Evolutionary conservation across 2,329 filamentous ascomycete genomes (phyloP).

Genomic region (Neopestalotiopsis clavispora): DNA sequence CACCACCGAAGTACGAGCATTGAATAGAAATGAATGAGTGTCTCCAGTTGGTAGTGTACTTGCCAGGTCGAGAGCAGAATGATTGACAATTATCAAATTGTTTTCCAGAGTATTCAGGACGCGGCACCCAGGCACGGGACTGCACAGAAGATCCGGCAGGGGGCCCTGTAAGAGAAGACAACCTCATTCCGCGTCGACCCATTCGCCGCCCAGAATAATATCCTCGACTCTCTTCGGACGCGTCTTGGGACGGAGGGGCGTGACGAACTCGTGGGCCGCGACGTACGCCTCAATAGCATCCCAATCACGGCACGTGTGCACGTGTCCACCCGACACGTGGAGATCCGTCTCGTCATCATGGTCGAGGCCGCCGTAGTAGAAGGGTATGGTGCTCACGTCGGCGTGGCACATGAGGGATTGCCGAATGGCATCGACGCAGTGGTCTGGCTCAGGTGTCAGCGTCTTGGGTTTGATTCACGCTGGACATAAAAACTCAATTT

Average conservation of each 20-base stretch:
- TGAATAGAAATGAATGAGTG: no score
- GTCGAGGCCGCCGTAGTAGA: neutral
- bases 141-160: neutral
- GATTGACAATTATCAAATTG: no score
- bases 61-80: no score
- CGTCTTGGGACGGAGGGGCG: neutral
- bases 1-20: no score
- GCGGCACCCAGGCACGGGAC: no score
- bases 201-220: neutral
- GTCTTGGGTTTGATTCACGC: neutral
- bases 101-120: no score
- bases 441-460: neutral
- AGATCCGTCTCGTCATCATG: neutral
- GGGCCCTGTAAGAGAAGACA: neutral
- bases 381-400: slow-evolving; percentile 5
- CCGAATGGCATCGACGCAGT: neutral
- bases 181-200: neutral
- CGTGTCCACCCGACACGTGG: neutral
- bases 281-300: neutral
- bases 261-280: neutral
- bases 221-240: neutral
- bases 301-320: slow-evolving; percentile 1
- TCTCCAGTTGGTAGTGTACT: no score
- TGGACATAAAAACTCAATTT: no score
- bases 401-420: slow-evolving; percentile 1